phyloP scores from a whole-genome alignment of 2,329 filamentous ascomycete genomes.

The Aspergillus sp. region DNA sequence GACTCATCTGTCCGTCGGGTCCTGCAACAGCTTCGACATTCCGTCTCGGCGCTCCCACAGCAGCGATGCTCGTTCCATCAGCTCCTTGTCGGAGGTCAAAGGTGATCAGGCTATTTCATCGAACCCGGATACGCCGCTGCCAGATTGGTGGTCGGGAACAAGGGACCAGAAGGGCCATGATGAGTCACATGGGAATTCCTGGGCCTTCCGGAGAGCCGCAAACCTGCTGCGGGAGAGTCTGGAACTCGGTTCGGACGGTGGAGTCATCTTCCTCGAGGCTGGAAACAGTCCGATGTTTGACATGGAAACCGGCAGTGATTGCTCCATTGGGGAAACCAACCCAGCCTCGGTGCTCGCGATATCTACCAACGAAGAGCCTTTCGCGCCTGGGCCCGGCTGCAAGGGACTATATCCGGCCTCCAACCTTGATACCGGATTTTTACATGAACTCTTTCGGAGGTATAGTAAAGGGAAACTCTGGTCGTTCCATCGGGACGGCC shows the following conservation, averaged over 20 bases:
- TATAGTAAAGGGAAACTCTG: constrained; percentile 50
- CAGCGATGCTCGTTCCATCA: constrained; percentile 24
- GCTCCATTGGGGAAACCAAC: constrained; percentile 24
- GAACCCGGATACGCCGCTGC: constrained; percentile 26
- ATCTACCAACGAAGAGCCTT: constrained; percentile 37
- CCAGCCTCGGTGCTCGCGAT: constrained; percentile 34
- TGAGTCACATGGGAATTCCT: constrained; percentile 37
- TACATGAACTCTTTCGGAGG: constrained; percentile 39
- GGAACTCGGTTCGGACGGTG: constrained; percentile 46
- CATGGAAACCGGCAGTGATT: constrained; percentile 29
- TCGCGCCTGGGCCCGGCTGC: constrained; percentile 31
- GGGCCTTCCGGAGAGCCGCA: constrained; percentile 50
- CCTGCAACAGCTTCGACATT: constrained; percentile 21
- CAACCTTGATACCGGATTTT: constrained; percentile 31
- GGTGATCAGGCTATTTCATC: constrained; percentile 27
- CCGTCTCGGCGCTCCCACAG: constrained; percentile 27
- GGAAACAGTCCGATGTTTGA: constrained; percentile 28
- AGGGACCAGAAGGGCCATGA: constrained; percentile 26
- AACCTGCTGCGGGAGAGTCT: constrained; percentile 50
- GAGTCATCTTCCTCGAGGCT: constrained; percentile 41
- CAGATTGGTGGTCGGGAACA: constrained; percentile 32
- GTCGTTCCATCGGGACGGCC: constrained; percentile 47
- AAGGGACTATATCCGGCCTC: constrained; percentile 26
- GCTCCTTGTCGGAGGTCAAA: constrained; percentile 28
- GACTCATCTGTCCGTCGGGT: constrained; percentile 23